Evolutionary conservation across 305 asterid species (phyloP).

Genomic region (Fraxinus platypoda): DNA sequence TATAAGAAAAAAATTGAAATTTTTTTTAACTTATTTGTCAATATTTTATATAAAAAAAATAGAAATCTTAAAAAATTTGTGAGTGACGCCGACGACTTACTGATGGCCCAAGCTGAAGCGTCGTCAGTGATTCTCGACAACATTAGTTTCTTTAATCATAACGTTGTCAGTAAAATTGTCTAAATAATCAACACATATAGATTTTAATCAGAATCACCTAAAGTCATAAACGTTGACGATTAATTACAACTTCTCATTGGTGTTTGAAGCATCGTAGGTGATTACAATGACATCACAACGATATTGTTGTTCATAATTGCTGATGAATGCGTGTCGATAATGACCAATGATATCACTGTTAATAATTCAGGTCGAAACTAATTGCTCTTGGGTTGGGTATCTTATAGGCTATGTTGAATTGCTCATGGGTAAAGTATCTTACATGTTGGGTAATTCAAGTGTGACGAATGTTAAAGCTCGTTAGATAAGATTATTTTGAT

Average conservation of each 20-base stretch:
- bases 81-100: background rate
- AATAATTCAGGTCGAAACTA: no score
- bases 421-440: no score
- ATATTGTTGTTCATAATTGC: no score
- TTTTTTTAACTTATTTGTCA: no score
- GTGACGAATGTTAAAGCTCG: background rate
- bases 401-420: no score
- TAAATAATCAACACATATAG: background rate
- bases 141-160: no score
- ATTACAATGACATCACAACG: background rate
- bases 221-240: background rate
- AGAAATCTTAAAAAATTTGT: no score
- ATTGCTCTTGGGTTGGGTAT: no score
- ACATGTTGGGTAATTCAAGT: background rate
- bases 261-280: background rate
- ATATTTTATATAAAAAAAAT: no score
- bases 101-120: background rate
- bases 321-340: no score
- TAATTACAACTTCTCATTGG: background rate
- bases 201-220: background rate
- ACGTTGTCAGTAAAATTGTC: background rate
- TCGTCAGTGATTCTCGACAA: background rate
- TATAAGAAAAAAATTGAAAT: no score
- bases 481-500: constrained; percentile 16
- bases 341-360: no score